Percentiles rank a stretch among this genome's conserved stretches.
phyloP scores from a whole-genome alignment of 2,329 filamentous ascomycete genomes.

The Neonectria neomacrospora region DNA sequence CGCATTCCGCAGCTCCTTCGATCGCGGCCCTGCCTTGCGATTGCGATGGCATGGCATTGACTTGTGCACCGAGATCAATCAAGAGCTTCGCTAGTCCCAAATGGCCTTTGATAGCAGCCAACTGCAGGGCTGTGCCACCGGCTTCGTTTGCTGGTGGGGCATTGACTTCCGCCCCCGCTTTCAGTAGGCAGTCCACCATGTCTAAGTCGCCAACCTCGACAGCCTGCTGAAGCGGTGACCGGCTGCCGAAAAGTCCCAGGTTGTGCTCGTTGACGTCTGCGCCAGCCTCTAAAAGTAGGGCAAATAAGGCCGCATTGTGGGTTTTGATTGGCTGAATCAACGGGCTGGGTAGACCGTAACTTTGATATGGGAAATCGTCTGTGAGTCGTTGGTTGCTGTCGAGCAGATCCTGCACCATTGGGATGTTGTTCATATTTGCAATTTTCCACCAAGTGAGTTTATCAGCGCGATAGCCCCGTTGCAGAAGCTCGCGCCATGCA shows the following conservation, averaged over 20 bases:
- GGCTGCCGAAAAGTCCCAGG: accelerated
- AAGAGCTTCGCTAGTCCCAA: constrained; percentile 6
- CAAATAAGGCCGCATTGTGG: not conserved
- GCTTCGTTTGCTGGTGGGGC: not conserved
- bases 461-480: constrained; percentile 4
- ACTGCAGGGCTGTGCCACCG: constrained; percentile 11
- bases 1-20: constrained; percentile 16
- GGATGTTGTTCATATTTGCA: not conserved
- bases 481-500: constrained; percentile 1
- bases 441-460: constrained; percentile 15
- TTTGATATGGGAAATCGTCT: not conserved
- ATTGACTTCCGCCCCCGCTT: not conserved
- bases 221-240: not conserved
- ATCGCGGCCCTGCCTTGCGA: not conserved
- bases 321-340: not conserved
- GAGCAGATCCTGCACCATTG: not conserved
- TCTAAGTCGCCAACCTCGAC: not conserved
- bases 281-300: not conserved
- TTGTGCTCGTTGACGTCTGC: constrained; percentile 1
- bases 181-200: not conserved
- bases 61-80: constrained; percentile 7
- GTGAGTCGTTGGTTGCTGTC: not conserved
- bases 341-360: not conserved
- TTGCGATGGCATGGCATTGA: not conserved
- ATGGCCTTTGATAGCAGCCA: not conserved